phyloP scores from a whole-genome alignment of 2,329 filamentous ascomycete species.

The Cercospora zeina region DNA sequence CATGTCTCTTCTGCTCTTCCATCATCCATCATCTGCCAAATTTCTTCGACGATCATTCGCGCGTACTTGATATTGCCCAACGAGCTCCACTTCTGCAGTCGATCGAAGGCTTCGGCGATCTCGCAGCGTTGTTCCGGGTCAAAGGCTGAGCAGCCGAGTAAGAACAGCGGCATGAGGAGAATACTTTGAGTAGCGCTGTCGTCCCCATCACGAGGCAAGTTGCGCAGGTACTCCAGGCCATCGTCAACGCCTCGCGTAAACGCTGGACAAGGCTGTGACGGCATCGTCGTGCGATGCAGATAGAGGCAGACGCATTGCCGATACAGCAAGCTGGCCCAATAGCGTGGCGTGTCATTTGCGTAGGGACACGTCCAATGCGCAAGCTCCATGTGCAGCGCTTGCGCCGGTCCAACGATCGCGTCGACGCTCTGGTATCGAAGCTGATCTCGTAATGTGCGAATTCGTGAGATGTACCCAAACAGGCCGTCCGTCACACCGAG shows the following conservation, averaged over 20 bases:
- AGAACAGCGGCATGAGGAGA: slow-evolving; percentile 61
- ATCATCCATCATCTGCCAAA: slow-evolving; percentile 63
- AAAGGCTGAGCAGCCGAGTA: slow-evolving; percentile 63
- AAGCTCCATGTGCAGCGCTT: slow-evolving; percentile 73
- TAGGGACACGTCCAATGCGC: slow-evolving; percentile 70
- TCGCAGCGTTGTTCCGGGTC: slow-evolving; percentile 56
- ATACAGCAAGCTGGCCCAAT: slow-evolving; percentile 60
- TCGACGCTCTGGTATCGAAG: slow-evolving; percentile 68
- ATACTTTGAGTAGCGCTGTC: slow-evolving; percentile 56
- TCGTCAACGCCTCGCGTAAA: slow-evolving; percentile 60
- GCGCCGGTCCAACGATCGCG: slow-evolving; percentile 71
- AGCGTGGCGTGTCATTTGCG: slow-evolving; percentile 54
- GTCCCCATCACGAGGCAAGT: slow-evolving; percentile 46
- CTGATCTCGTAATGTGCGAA: slow-evolving; percentile 72
- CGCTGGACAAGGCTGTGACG: slow-evolving; percentile 56
- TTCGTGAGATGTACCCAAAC: slow-evolving; percentile 74
- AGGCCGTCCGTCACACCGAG: slow-evolving; percentile 81
- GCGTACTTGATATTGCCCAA: slow-evolving; percentile 61
- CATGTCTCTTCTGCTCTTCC: slow-evolving; percentile 57
- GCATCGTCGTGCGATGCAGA: slow-evolving; percentile 59
- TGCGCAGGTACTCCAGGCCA: slow-evolving; percentile 57
- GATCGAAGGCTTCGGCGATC: slow-evolving; percentile 56
- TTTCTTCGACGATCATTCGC: slow-evolving; percentile 55
- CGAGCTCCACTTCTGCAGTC: slow-evolving; percentile 57
- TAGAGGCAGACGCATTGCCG: slow-evolving; percentile 65